Evolutionary conservation across 1,139 yeast species (phyloP).

Genomic region (Eremothecium coryli): DNA sequence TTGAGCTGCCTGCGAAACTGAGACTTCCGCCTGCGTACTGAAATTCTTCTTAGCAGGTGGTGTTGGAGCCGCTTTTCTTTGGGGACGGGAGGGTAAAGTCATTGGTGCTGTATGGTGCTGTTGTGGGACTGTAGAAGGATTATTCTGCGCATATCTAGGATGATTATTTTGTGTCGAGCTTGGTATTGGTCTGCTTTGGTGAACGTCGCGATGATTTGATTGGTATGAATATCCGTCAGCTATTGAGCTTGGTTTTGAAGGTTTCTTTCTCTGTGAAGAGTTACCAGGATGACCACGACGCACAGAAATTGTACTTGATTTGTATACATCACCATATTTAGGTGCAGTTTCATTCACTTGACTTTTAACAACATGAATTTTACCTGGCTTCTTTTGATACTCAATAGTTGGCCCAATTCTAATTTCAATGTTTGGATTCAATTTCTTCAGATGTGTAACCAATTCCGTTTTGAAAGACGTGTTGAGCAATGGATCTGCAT

Average conservation of each 20-base stretch:
- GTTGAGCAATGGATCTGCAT: slow-evolving; percentile 75
- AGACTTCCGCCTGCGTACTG: not conserved
- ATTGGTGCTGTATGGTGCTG: slow-evolving; percentile 24
- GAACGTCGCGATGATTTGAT: not conserved
- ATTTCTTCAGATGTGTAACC: slow-evolving; percentile 60
- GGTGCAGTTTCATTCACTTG: slow-evolving; percentile 54
- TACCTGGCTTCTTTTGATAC: slow-evolving; percentile 89
- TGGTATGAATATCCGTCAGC: not conserved
- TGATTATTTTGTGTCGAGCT: slow-evolving; percentile 12
- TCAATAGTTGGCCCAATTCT: slow-evolving; percentile 64
- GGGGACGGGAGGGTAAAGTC: slow-evolving; percentile 11
- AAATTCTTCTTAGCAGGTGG: slow-evolving; percentile 18
- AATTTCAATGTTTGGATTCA: slow-evolving; percentile 51
- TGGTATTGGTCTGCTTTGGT: slow-evolving; percentile 7
- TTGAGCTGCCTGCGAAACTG: slow-evolving; percentile 11
- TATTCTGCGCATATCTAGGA: slow-evolving; percentile 8
- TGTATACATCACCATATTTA: slow-evolving; percentile 60
- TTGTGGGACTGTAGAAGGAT: slow-evolving; percentile 14
- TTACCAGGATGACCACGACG: slow-evolving; percentile 70
- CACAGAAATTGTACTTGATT: slow-evolving; percentile 81
- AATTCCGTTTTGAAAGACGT: slow-evolving; percentile 85
- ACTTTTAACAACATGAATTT: slow-evolving; percentile 64
- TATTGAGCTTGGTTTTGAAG: slow-evolving; percentile 29
- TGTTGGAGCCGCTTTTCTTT: slow-evolving; percentile 30
- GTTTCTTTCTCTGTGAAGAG: slow-evolving; percentile 63